Evolutionary conservation across 208 protist genomes (phyloP), one percentile per base, ranked within the genome.

Genomic region (Phytomonas francai): DNA sequence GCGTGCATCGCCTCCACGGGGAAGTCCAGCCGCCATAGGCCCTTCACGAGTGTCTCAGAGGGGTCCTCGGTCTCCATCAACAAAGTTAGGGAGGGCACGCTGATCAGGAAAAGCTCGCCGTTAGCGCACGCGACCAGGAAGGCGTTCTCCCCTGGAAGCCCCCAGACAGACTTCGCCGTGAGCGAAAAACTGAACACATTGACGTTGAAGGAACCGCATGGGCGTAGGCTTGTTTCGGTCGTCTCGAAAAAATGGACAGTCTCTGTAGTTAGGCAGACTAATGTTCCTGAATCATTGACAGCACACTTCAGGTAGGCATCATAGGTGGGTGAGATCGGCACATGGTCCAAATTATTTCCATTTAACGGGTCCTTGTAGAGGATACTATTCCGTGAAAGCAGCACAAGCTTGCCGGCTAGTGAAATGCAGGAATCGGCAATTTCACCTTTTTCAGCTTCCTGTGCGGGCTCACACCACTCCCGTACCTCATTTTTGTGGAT

Each of bases 11-110:
- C 79, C 7, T 67, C 66, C 49, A 89, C 63, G 31, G 91, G 91
- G 36, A 93, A 90, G 67, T 96, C 91, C 27, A 93, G 77, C 2
- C 88, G 73, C 88, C 91, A 96, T 63, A 69, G 78, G 31, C 68
- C 78, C 34, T 79, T 74, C 25, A 91, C 45, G 19, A 89, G n/a
- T n/a, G 63, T 30, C 33, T 81, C 76, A 42, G 70, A 66, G 7
- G 72, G 28, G 63, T 88, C 77, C 19, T 63, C 62, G 0, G 65
- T 65, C 28, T 77, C 71, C 29, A 61, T 64, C 16, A 61, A 63
- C 7, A 68, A 68, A 6, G 39, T 19, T 9, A 12, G 12, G 12
- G 68, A 57, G 0, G 72, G 71, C 42, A 66, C 77, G 16, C 61
- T 70, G 29, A 92, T 57, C 1, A 90, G 65, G 19, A 84, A 81